Evolutionary conservation across 2,329 filamentous ascomycete species (phyloP), one percentile per base, ranked within the genome.

Genomic region (Aspergillus fischeri): DNA sequence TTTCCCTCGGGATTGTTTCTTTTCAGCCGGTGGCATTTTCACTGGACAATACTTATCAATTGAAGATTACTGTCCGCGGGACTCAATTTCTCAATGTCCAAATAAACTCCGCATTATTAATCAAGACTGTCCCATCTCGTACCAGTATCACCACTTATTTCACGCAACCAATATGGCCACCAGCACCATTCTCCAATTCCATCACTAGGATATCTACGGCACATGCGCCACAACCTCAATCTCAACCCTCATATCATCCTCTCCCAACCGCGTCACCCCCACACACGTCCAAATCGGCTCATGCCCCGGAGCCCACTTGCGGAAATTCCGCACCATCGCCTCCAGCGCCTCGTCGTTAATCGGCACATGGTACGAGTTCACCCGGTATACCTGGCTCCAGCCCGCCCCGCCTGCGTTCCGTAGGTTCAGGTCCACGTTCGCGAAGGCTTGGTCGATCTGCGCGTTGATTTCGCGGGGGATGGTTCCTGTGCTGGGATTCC

Each of bases 181-280:
- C 11, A 14, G 11, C 29, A 14, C 11, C 2, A 35, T 35, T 4
- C 25, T 27, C 3, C 1, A 27, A 27, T 27, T 5, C 25, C 25
- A 5, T 27, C 25, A 1, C 25, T 27, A 27, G 25, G 25, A 5
- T 27, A 27, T 27, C 25, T 25, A 25, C 28, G 29, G 11, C 4
- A 35, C 76, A 68, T 80, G 70, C 1, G 81, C 81, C 8, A 73
- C 72, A 9, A 83, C 82, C 67, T 86, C 83, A 67, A 86, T 81
- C 71, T 86, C 83, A 3, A 86, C 76, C 24, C 73, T 67, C 83
- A 86, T 86, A 32, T 74, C 76, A 28, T 77, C 75, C 55, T 75
- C 67, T 0, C 73, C 82, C 6, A 86, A 65, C 35, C 71, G 63
- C 1, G 71, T 62, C 1, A 86, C 83, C 0, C 80, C 82, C 14